These are phyloP conservation scores for Bidens hawaiensis DNA, from an alignment of 140 eudicot species.

Conservation along the genomic window DNA sequence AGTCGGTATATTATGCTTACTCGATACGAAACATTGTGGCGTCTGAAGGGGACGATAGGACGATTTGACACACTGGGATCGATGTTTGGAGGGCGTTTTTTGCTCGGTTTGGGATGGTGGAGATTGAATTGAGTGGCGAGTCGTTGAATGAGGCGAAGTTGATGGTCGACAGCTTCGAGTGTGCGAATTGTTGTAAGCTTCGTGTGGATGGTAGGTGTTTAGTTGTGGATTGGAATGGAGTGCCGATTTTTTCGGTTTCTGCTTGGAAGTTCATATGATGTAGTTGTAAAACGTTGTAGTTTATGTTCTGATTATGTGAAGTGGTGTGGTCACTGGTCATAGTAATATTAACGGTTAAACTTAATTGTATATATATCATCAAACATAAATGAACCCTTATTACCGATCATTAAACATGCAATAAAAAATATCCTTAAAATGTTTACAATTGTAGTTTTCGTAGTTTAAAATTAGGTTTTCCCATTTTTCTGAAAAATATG, in stretches of 20 bases:
- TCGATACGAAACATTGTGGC: constrained; percentile 38
- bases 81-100: constrained; percentile 46
- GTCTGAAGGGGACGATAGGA: constrained; percentile 40
- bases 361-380: too few species aligned
- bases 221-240: constrained; percentile 45
- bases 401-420: too few species aligned
- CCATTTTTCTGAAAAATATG: too few species aligned
- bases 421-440: too few species aligned
- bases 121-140: constrained; percentile 31
- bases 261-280: constrained; percentile 40
- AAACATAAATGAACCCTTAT: too few species aligned
- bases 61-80: constrained; percentile 21
- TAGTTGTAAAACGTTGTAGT: not conserved
- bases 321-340: too few species aligned
- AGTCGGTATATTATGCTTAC: constrained; percentile 12
- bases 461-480: too few species aligned
- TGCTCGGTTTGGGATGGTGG: constrained; percentile 39
- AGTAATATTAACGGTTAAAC: too few species aligned
- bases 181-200: constrained; percentile 25
- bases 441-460: too few species aligned
- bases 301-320: too few species aligned
- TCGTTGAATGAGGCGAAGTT: constrained; percentile 39
- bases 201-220: constrained; percentile 35
- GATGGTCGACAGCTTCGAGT: constrained; percentile 16
- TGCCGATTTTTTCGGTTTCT: constrained; percentile 38